Base-by-base conservation (phyloP, 2,329 filamentous ascomycete species). In the Pseudogymnoascus sp. region DNA sequence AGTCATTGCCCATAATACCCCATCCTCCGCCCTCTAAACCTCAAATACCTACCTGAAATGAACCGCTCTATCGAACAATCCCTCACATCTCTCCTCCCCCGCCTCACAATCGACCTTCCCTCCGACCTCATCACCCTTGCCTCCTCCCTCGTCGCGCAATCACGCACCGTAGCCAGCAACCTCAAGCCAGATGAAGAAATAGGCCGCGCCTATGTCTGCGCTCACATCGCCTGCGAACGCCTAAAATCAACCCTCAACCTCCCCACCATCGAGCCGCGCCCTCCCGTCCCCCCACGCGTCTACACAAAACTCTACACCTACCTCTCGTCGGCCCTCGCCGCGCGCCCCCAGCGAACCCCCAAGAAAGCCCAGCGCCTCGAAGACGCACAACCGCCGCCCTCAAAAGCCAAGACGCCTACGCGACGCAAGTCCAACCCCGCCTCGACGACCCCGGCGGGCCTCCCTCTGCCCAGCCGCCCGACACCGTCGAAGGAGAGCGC, bases 131-230 rank as follows among this genome's bases (percentile, higher is more conserved):
- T 90, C 64, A 84, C 89, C 64, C 81, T 93, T 9, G 86, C 91
- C 1, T 80, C 82, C 61, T 91, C 88, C 7, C 79, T 96, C 6
- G 83, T 96, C 50, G 87, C 90, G 1, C 91, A 95, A 75, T 96
- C 91, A 11, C 86, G 90, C 35, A 85, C 87, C 71, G 87, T 86
- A 70, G 91, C 90, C 60, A 87, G 85, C 71, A 88, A 84, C 15
- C 80, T 97, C 62, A 96, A 92, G 73, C 82, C 87, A 2, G 91
- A 96, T 63, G 92, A 96, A 74, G 93, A 97, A 74, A 86, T 95
- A 67, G 91, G 88, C n/a, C 83, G 93, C 19, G 82, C 84, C 4
- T 95, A 95, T 74, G 89, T 88, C 3, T 96, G 92, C 73, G 89
- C 90, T 13, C 88, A 96, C 75, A 83, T 99, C 65, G 95, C 95